A percentile compares a stretch with the other conserved stretches of the same genome.
Conservation (phyloP, 768 basidiomycete species). For the Mycena rosella region DNA sequence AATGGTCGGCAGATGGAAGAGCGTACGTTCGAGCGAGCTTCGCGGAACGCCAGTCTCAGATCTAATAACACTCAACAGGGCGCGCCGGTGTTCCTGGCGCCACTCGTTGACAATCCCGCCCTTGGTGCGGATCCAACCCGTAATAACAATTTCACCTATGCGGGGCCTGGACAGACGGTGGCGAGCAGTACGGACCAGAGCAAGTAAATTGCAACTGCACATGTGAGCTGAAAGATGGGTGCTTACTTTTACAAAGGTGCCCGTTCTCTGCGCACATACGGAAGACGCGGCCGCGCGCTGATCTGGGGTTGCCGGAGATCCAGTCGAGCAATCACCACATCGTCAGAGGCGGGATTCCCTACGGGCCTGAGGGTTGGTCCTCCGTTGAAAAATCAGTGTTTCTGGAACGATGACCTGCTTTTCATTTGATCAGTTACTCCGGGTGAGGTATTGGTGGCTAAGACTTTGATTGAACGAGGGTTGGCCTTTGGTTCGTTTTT, state of each 20-base stretch:
- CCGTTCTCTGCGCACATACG: constrained; percentile 31
- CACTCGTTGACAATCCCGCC: constrained; percentile 16
- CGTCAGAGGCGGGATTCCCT: constrained; percentile 52
- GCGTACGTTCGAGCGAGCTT: constrained; percentile 50
- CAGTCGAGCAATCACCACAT: constrained; percentile 40
- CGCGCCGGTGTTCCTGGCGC: constrained; percentile 25
- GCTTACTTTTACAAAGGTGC: no score
- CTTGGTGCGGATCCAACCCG: constrained; percentile 27
- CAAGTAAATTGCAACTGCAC: no score
- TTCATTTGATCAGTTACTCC: neutral
- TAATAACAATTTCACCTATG: constrained; percentile 30
- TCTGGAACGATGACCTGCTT: no score
- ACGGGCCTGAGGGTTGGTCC: constrained; percentile 42
- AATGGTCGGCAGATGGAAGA: constrained; percentile 69
- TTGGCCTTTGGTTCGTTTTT: constrained; percentile 32
- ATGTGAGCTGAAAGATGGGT: no score
- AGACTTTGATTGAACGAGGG: constrained; percentile 28
- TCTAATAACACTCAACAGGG: no score
- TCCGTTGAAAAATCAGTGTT: neutral
- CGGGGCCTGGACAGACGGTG: neutral
- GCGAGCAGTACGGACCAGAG: constrained; percentile 20
- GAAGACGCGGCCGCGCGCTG: constrained; percentile 43
- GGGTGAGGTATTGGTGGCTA: constrained; percentile 8
- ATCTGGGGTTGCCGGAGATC: constrained; percentile 30
- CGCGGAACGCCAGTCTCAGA: no score